Evolutionary conservation across 176 grass and related monocot genomes (phyloP), one percentile per base, ranked within the genome.

Genomic region (Paspalum notatum): DNA sequence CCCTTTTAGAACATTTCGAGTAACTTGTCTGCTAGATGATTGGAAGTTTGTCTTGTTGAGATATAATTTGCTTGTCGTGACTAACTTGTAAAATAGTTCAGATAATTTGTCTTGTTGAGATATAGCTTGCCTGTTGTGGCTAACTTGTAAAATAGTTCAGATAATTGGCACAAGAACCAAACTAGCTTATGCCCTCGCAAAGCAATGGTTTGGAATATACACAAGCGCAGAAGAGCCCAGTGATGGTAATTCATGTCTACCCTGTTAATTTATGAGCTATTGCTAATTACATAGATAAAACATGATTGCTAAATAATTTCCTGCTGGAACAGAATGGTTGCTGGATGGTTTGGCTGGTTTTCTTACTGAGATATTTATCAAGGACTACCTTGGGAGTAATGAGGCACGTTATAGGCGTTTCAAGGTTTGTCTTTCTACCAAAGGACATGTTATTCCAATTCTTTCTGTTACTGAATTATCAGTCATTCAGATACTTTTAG

Each of bases 201-300:
- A 76, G 71, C 96, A 98, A 83, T 98, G 96, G 96, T 98, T 98
- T 91, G 96, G 96, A 83, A 83, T 95, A 88, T 95, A 91, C 76
- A 87, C 93, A 79, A 95, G 88, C 75, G 96, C 96, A 17, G 90
- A 98, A 68, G 96, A 98, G 71, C 50, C 86, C 52, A 92, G 40
- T 87, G 96, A 98, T 60, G 92, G 96, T 98, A 86, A 82, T 74
- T 79, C 27, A 68, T 55, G 56, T 78, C 25, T 51, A 56, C 46
- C 46, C 46, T 82, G 21, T 32, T 56, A 88, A 71, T 69, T 54
- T 74, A 77, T 80, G 75, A 63, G 52, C 21, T 51, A 18, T 18
- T 71, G 17, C 24, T 26, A 80, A 47, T 83, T 70, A 17, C 25
- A 8, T 71, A 70, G 14, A 40, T 63, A 62, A 74, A 77, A 57